Conservation (phyloP, 2,329 filamentous ascomycete genomes). For the Colletotrichum sojae region DNA sequence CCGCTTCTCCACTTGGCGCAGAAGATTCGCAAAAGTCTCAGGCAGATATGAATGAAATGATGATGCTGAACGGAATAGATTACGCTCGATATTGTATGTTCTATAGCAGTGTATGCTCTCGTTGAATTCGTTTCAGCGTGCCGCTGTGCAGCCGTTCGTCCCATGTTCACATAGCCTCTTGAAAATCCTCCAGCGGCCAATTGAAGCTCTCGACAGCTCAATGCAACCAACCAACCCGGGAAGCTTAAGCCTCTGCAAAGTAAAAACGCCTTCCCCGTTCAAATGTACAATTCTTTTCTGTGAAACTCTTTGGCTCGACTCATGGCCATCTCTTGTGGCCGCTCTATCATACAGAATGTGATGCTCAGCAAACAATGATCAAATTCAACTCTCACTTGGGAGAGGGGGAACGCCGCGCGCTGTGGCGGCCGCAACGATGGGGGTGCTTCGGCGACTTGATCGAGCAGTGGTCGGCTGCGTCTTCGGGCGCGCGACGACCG, state of each 20-base stretch:
- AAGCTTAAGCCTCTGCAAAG: constrained; percentile 2
- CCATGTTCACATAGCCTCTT: not conserved
- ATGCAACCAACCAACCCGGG: constrained; percentile 7
- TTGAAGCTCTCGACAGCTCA: constrained; percentile 11
- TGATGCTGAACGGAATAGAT: not conserved
- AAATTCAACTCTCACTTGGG: not conserved
- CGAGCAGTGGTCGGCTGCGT: constrained; percentile 67
- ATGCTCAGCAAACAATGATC: too few species aligned
- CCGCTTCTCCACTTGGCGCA: not conserved
- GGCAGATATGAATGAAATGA: not conserved
- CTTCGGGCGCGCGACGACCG: constrained; percentile 62
- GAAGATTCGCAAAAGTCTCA: not conserved
- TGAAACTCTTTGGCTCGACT: not conserved
- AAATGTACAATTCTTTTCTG: constrained; percentile 14
- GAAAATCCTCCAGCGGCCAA: not conserved
- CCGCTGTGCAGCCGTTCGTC: not conserved
- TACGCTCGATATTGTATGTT: constrained; percentile 12
- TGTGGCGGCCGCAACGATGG: constrained; percentile 70
- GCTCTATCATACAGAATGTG: not conserved
- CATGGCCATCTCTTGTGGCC: not conserved
- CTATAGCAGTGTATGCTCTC: constrained; percentile 6
- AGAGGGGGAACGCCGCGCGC: constrained; percentile 44
- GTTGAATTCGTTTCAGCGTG: not conserved
- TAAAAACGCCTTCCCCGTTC: constrained; percentile 6
- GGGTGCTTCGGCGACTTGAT: constrained; percentile 73